A percentile compares a stretch with the other conserved stretches of the same genome.
phyloP scores from a whole-genome alignment of 2,329 filamentous ascomycete species.

The Pyrenochaeta sp. region DNA sequence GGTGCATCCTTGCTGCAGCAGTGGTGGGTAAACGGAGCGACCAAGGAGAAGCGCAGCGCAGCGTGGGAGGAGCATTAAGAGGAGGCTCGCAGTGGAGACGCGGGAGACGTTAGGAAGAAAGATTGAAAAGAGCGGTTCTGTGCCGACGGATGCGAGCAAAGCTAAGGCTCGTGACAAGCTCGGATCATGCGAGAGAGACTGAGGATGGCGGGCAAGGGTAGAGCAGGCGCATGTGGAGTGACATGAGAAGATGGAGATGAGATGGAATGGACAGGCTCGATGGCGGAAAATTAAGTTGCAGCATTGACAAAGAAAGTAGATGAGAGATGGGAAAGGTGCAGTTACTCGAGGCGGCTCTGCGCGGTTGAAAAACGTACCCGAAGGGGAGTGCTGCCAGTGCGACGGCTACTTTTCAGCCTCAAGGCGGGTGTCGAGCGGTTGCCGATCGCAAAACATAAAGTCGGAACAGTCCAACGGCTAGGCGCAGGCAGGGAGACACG shows the following conservation, averaged over 20 bases:
- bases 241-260: constrained; percentile 12
- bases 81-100: constrained; percentile 12
- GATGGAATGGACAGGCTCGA: too few species aligned
- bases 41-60: constrained; percentile 1
- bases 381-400: constrained; percentile 43
- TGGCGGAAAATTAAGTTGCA: too few species aligned
- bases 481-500: constrained; percentile 25
- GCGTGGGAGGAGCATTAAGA: constrained; percentile 5
- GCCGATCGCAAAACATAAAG: constrained; percentile 41
- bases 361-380: constrained; percentile 45
- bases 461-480: too few species aligned
- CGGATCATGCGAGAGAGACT: constrained; percentile 19
- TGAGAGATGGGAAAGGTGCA: constrained; percentile 20
- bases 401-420: constrained; percentile 47
- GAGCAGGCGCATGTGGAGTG: constrained; percentile 9
- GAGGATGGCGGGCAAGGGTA: constrained; percentile 20
- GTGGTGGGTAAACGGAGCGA: too few species aligned
- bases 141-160: constrained; percentile 20
- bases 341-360: constrained; percentile 43
- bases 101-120: constrained; percentile 7
- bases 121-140: constrained; percentile 10
- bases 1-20: constrained; percentile 23
- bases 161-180: constrained; percentile 19
- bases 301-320: too few species aligned
- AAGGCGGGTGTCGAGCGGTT: constrained; percentile 44